phyloP scores from a whole-genome alignment of 164 flowering plant genomes.

The Warburgia ugandensis region DNA sequence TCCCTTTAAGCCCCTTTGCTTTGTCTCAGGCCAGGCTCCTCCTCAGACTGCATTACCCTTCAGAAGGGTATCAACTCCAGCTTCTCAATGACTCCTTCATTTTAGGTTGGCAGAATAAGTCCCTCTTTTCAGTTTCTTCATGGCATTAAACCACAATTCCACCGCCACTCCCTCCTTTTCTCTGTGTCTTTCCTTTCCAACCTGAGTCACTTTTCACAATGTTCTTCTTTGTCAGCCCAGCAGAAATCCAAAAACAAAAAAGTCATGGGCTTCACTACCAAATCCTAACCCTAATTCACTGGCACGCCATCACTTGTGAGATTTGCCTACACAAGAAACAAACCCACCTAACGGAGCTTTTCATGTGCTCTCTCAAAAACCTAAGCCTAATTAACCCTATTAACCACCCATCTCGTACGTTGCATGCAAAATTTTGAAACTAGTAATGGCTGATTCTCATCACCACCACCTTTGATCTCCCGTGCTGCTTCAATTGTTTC shows the following conservation, averaged over 20 bases:
- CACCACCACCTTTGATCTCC: neutral
- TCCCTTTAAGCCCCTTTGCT: slow-evolving; percentile 67
- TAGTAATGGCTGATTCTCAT: slow-evolving; percentile 4
- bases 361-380: slow-evolving; percentile 8
- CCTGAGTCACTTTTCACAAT: no score
- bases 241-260: no score
- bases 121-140: slow-evolving; percentile 87
- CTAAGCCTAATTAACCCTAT: slow-evolving; percentile 15
- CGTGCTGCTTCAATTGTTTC: slow-evolving; percentile 13
- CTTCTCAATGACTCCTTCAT: slow-evolving; percentile 40
- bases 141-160: slow-evolving; percentile 44
- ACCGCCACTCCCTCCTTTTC: neutral
- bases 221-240: no score
- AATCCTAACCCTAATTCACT: no score
- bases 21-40: slow-evolving; percentile 86
- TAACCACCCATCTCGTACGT: neutral
- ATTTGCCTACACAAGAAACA: no score
- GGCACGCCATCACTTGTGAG: no score
- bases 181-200: no score
- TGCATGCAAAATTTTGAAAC: slow-evolving; percentile 10
- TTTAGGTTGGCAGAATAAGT: slow-evolving; percentile 78
- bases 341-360: no score
- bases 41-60: slow-evolving; percentile 82
- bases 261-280: no score
- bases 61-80: slow-evolving; percentile 81